Evolutionary conservation across 2,329 filamentous ascomycete genomes (phyloP).

Genomic region (Diaporthe sp.): DNA sequence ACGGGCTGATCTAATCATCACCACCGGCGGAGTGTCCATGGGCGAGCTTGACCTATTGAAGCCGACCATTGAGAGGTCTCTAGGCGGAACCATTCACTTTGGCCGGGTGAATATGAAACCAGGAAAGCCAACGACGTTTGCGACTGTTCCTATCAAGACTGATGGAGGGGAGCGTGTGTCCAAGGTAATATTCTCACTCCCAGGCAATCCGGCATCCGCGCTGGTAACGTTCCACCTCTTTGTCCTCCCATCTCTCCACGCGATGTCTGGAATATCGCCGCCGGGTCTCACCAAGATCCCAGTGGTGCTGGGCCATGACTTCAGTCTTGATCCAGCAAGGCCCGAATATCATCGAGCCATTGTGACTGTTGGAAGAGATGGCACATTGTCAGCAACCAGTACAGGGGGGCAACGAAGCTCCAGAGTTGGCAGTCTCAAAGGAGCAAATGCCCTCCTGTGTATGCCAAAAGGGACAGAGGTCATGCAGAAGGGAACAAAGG

Average conservation of each 20-base stretch:
- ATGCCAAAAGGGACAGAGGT: slow-evolving; percentile 73
- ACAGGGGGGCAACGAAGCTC: slow-evolving; percentile 94
- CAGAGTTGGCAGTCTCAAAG: slow-evolving; percentile 86
- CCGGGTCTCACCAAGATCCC: slow-evolving; percentile 78
- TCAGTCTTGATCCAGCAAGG: slow-evolving; percentile 78
- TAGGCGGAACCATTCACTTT: slow-evolving; percentile 95
- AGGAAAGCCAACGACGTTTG: slow-evolving; percentile 97
- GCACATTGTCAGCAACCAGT: slow-evolving; percentile 77
- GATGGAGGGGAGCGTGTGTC: slow-evolving; percentile 65
- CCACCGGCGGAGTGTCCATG: slow-evolving; percentile 96
- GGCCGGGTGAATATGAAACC: slow-evolving; percentile 98
- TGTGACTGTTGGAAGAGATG: slow-evolving; percentile 73
- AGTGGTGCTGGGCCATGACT: slow-evolving; percentile 77
- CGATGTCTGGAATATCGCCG: slow-evolving; percentile 74
- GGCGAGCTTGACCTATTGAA: slow-evolving; percentile 97
- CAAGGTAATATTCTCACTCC: slow-evolving; percentile 87
- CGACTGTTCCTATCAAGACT: slow-evolving; percentile 79
- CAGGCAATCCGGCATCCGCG: slow-evolving; percentile 93
- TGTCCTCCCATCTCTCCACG: slow-evolving; percentile 87
- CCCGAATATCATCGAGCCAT: slow-evolving; percentile 92
- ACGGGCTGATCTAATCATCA: slow-evolving; percentile 84
- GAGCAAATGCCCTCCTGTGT: slow-evolving; percentile 87
- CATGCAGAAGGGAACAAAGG: slow-evolving; percentile 75
- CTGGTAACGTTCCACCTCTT: slow-evolving; percentile 95
- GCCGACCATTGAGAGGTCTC: slow-evolving; percentile 88